phyloP scores from a whole-genome alignment of 768 basidiomycete species.

The Tricholoma flavovirens region DNA sequence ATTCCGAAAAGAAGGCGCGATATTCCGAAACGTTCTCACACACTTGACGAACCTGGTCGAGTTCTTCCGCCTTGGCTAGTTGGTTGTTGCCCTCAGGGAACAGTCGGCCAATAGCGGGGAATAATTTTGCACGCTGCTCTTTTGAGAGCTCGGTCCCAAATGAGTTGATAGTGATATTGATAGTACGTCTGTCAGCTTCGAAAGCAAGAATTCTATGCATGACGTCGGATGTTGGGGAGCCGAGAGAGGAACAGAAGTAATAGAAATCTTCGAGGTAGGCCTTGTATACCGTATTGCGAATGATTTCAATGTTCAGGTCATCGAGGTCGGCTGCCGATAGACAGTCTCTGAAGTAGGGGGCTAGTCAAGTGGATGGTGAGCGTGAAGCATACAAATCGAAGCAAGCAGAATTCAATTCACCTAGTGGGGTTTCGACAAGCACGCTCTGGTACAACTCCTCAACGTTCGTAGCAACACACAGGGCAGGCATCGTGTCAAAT shows the following conservation, averaged over 20 bases:
- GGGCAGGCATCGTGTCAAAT: constrained; percentile 97
- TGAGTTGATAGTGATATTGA: constrained; percentile 99
- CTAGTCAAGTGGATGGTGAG: constrained; percentile 27
- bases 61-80: constrained; percentile 89
- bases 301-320: constrained; percentile 99
- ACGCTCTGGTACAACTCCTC: constrained; percentile 97
- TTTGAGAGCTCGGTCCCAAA: constrained; percentile 94
- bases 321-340: constrained; percentile 94
- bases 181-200: constrained; percentile 93
- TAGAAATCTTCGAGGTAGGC: constrained; percentile 98
- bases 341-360: constrained; percentile 96
- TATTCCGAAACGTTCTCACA: constrained; percentile 91
- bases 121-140: constrained; percentile 90
- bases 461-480: constrained; percentile 98
- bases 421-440: constrained; percentile 94
- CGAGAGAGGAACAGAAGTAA: constrained; percentile 70
- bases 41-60: constrained; percentile 84
- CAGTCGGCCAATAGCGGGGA: constrained; percentile 89
- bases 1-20: constrained; percentile 77
- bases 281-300: constrained; percentile 98
- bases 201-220: constrained; percentile 92
- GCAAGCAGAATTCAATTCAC: constrained; percentile 47
- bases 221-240: constrained; percentile 82
- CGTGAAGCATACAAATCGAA: neutral
- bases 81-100: constrained; percentile 95